Evolutionary conservation across 352 stramenopile species (phyloP), one percentile per base, ranked within the genome.

Genomic region (Thraustotheca clavata): DNA sequence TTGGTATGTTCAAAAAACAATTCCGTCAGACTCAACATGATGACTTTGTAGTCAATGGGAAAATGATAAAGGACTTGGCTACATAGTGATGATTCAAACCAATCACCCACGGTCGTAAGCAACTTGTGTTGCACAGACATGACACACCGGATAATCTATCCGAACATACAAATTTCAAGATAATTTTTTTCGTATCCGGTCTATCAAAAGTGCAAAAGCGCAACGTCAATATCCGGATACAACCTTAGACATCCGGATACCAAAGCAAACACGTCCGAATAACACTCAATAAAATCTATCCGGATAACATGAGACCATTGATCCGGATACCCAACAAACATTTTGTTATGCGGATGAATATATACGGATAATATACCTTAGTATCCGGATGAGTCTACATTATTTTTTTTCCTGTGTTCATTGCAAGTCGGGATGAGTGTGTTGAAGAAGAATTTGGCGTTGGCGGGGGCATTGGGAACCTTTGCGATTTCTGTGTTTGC

Each of bases 401-500:
- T 52, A 11, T 24, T 35, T 52, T 52, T n/a, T n/a, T n/a, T 54
- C 57, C 57, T 49, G 16, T 2, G n/a, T 11, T 18, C 8, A 27
- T 27, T 8, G 33, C 32, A 65, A 65, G 20, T 27, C 57, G 9
- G n/a, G n/a, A n/a, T n/a, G n/a, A n/a, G n/a, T n/a, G 38, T 55
- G 39, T 29, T 54, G 7, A 65, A 65, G 31, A 90, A 89, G 74
- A 92, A 92, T 73, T 71, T 90, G 33, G 74, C 89, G 57, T 65
- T 89, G 49, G 83, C 76, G 41, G 74, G 80, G 49, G 71, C 73
- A 40, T 81, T 92, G 34, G 76, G 69, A 39, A 75, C 76, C 8
- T 92, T 92, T 60, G 75, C 77, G 39, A 67, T 72, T 54, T 67
- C 78, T 31, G 73, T 92, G 49, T 92, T 90, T 39, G 66, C 69